These are phyloP conservation scores for Teunomyces kruisii DNA, from an alignment of 805 yeast genomes.

Conservation along the genomic window DNA sequence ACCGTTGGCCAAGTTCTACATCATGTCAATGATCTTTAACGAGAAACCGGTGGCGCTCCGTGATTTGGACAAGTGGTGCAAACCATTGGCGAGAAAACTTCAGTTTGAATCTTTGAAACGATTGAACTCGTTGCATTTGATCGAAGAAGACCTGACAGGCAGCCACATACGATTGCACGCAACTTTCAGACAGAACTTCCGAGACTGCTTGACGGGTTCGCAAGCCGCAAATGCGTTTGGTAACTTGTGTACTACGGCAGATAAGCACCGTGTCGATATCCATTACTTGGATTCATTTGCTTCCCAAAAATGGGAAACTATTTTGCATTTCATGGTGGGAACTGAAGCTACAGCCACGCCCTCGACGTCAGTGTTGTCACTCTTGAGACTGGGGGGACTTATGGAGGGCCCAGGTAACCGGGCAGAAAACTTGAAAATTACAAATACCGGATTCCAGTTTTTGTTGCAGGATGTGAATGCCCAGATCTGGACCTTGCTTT, in stretches of 20 bases:
- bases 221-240: conserved; percentile 70
- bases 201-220: conserved; percentile 84
- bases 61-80: conserved; percentile 76
- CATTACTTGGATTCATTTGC: conserved; percentile 77
- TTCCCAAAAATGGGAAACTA: conserved; percentile 88
- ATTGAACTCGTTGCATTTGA: conserved; percentile 70
- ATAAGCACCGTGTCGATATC: conserved; percentile 58
- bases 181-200: conserved; percentile 70
- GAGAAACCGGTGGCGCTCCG: conserved; percentile 68
- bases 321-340: conserved; percentile 96
- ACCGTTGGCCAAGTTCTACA: conserved; percentile 81
- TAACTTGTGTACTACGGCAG: conserved; percentile 56
- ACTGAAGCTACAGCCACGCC: conserved; percentile 72
- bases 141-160: conserved; percentile 57
- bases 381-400: conserved; percentile 76
- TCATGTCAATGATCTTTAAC: conserved; percentile 83
- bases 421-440: conserved; percentile 57
- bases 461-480: conserved; percentile 88
- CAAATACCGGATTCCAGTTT: conserved; percentile 92
- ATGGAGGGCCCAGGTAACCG: conserved; percentile 64
- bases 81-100: conserved; percentile 52
- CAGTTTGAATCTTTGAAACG: conserved; percentile 80
- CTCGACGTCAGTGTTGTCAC: conserved; percentile 74
- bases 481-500: conserved; percentile 88
- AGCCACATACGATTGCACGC: conserved; percentile 59